These are phyloP conservation scores for Lactifluus subvellereus DNA, from an alignment of 768 basidiomycete species.

Conservation along the genomic window DNA sequence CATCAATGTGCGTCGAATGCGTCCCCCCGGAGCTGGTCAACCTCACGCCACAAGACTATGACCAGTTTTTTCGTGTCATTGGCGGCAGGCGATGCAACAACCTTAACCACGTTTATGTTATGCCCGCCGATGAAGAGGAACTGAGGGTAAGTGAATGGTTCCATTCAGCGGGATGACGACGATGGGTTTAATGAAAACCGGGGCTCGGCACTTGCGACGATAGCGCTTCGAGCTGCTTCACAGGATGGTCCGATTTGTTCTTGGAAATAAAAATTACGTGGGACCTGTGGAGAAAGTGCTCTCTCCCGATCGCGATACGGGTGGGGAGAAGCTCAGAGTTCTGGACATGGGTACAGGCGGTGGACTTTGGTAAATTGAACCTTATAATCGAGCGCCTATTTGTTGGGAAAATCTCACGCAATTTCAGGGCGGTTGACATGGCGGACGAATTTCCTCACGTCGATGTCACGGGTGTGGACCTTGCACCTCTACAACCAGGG, in stretches of 20 bases:
- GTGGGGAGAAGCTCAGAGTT: conserved; percentile 33
- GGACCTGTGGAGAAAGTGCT: conserved; percentile 59
- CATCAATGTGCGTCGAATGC: conserved; percentile 33
- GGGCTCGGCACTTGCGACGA: too few relatives aligned
- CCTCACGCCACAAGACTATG: conserved; percentile 37
- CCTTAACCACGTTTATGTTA: conserved; percentile 51
- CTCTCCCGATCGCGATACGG: conserved; percentile 32
- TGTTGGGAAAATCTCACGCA: neutral
- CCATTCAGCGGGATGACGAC: neutral
- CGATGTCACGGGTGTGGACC: conserved; percentile 64
- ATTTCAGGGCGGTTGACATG: conserved; percentile 62
- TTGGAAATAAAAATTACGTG: conserved; percentile 56
- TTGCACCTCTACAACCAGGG: conserved; percentile 70
- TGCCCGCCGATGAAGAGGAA: conserved; percentile 65
- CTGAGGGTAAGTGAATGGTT: conserved; percentile 47
- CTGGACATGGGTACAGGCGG: conserved; percentile 68
- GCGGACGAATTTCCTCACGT: conserved; percentile 65
- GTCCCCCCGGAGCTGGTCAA: conserved; percentile 35
- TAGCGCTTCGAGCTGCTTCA: conserved; percentile 63
- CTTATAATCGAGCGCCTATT: neutral
- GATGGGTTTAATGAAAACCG: neutral
- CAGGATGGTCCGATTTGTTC: conserved; percentile 60
- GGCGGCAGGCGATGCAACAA: conserved; percentile 52
- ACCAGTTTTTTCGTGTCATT: conserved; percentile 47
- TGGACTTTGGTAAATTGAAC: conserved; percentile 44